These are phyloP conservation scores for Colletotrichum chlorophyti DNA, from an alignment of 2,329 filamentous ascomycete genomes.

Conservation along the genomic window DNA sequence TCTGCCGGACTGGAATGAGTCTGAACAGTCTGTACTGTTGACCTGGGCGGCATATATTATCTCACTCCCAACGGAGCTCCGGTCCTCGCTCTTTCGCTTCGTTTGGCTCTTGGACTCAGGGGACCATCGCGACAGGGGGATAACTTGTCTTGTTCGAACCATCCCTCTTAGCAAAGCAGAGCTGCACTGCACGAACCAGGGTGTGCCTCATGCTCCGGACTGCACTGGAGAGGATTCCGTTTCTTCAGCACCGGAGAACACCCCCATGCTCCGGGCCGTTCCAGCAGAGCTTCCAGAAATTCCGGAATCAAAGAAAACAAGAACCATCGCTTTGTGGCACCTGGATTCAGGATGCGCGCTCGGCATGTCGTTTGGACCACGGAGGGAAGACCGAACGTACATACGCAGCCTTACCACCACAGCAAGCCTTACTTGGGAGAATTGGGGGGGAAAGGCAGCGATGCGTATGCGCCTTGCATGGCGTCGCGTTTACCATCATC, in stretches of 20 bases:
- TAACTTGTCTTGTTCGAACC: neutral
- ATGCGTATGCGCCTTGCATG: conserved; percentile 21
- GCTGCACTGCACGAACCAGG: conserved; percentile 18
- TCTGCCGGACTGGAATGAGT: too few species aligned
- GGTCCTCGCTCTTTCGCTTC: conserved; percentile 19
- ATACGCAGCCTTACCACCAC: conserved; percentile 4
- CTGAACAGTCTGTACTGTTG: too few species aligned
- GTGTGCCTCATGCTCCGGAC: conserved; percentile 19
- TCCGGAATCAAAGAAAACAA: neutral
- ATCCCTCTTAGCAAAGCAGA: conserved; percentile 2
- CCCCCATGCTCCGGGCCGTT: conserved; percentile 17
- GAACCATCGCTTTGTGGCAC: neutral
- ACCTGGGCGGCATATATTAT: conserved; percentile 12
- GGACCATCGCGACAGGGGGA: neutral
- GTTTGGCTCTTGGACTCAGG: conserved; percentile 5
- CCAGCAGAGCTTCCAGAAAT: conserved; percentile 16
- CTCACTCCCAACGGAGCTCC: conserved; percentile 23
- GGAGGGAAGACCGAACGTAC: conserved; percentile 5
- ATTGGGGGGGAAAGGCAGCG: neutral
- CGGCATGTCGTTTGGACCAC: conserved; percentile 2
- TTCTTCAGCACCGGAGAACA: conserved; percentile 7
- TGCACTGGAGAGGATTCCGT: conserved; percentile 21
- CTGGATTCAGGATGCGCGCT: conserved; percentile 1
- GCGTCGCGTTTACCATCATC: conserved; percentile 18
- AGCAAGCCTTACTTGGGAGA: conserved; percentile 1